Evolutionary conservation across 495 filamentous ascomycete species (phyloP), one percentile per base, ranked within the genome.

Genomic region (Penicillium desertorum): DNA sequence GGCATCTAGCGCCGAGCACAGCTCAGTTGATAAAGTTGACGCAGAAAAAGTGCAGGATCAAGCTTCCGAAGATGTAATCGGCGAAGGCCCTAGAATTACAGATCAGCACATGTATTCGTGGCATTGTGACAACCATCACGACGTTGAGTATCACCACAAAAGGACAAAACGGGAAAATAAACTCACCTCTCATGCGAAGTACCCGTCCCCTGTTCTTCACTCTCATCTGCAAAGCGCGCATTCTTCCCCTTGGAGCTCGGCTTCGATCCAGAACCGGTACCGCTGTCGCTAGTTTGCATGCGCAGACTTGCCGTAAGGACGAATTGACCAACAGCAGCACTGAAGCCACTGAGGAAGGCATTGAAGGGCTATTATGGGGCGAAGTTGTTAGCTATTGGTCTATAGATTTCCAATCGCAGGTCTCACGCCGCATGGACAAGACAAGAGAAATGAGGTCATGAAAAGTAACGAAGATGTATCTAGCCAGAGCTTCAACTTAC

Each of bases 31-130:
- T 98, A 72, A 98, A 98, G 79, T 98, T 98, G 63, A 97, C 88
- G 76, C 94, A 98, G 81, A 98, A 98, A 79, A 98, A 96, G 79
- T 98, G 94, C 72, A 98, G 75, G 66, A 98, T 89, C 71, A 98
- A 66, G 69, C 91, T 96, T 66, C 92, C 92, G 56, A 97, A 90
- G 59, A 98, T 86, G 65, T 87, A 98, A 80, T 98, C 94, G 63
- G 94, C 94, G 72, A 98, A 98, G 16, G 94, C 95, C 70, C 93
- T 94, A 9, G 62, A 56, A 49, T 11, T 19, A 49, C 16, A 36
- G 27, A 20, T 39, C 5, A 39, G 36, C 36, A 39, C 9, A 39
- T 17, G 36, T 4, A 39, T 17, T 17, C n/a, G 10, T 39, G 0
- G 36, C 32, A 8, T 20, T 34, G n/a, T 3, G 2, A 22, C 4